Base-by-base conservation (phyloP, 192 early-diverging fungal species). In the Dissophora ornata region DNA sequence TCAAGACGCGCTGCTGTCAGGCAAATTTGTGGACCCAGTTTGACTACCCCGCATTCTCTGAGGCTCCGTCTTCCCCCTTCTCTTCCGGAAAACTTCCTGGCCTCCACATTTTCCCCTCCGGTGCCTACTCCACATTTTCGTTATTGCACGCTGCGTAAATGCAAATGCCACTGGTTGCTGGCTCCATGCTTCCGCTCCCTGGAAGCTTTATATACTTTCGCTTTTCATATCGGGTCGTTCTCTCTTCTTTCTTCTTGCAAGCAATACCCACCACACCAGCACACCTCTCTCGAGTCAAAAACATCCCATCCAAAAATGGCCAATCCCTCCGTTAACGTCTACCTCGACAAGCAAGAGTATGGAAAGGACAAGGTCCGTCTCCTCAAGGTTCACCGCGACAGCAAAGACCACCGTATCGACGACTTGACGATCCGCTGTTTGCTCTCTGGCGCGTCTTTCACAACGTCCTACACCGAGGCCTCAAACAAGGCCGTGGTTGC, bases 291-390 rank as follows among this genome's bases (percentile, higher is more conserved):
- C 22, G 4, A 9, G 7, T 38, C 36, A 38, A 38, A 38, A 38
- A 38, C 36, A 38, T 45, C 1, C 24, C n/a, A n/a, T n/a, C n/a
- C n/a, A 47, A 58, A 24, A 40, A 64, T 49, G 57, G 15, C 49
- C 26, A 47, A 44, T 52, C 12, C 46, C 8, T 38, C 53, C 26
- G 64, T 57, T 42, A 71, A 71, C 58, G 69, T 71, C 32, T 71
- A 56, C 53, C 59, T 71, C 54, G 69, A 71, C 44, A 71, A 71
- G 59, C 69, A 71, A 32, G 69, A 71, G 60, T 93, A 93, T 61
- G 92, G 92, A 71, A 93, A 93, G 83, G 88, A 91, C 79, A 80
- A 81, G 48, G 88, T 93, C 38, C 88, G 90, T 50, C 69, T 93
- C 11, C 84, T 92, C 55, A 89, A 90, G 64, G 92, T 93, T 47